Evolutionary conservation across 2,329 filamentous ascomycete species (phyloP).

Genomic region (Pseudocercospora cruenta): DNA sequence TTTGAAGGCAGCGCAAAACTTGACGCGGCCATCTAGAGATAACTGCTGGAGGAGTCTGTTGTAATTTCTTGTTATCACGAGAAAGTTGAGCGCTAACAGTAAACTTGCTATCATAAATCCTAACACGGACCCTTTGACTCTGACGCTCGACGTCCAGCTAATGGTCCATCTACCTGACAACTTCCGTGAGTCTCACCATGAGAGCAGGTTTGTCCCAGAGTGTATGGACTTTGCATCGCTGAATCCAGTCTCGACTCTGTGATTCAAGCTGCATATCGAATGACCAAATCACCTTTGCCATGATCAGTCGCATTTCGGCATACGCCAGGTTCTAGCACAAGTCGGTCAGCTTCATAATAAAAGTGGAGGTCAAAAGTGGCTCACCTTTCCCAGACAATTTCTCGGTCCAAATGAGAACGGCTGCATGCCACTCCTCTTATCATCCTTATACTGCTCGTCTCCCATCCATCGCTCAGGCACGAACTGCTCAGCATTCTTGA

Average conservation of each 20-base stretch:
- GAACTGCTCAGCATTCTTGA: slow-evolving; percentile 31
- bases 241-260: slow-evolving; percentile 13
- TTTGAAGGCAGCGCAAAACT: not conserved
- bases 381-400: slow-evolving; percentile 32
- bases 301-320: slow-evolving; percentile 43
- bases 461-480: slow-evolving; percentile 40
- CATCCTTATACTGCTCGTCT: slow-evolving; percentile 31
- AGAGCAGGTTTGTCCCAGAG: slow-evolving; percentile 35
- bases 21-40: not conserved
- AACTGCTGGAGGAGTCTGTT: not conserved
- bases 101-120: not conserved
- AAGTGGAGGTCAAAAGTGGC: not conserved
- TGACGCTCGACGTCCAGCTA: slow-evolving; percentile 20
- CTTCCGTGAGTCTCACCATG: slow-evolving; percentile 28
- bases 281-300: slow-evolving; percentile 45
- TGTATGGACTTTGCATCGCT: slow-evolving; percentile 17
- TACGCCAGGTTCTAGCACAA: slow-evolving; percentile 39
- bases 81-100: not conserved
- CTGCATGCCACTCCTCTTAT: slow-evolving; percentile 35
- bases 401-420: slow-evolving; percentile 40
- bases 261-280: slow-evolving; percentile 43
- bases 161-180: slow-evolving; percentile 26
- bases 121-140: not conserved
- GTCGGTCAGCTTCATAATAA: not conserved
- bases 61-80: not conserved